Evolutionary conservation across 441 rosid species (phyloP), one percentile per base, ranked within the genome.

Genomic region (Biscutella laevigata): DNA sequence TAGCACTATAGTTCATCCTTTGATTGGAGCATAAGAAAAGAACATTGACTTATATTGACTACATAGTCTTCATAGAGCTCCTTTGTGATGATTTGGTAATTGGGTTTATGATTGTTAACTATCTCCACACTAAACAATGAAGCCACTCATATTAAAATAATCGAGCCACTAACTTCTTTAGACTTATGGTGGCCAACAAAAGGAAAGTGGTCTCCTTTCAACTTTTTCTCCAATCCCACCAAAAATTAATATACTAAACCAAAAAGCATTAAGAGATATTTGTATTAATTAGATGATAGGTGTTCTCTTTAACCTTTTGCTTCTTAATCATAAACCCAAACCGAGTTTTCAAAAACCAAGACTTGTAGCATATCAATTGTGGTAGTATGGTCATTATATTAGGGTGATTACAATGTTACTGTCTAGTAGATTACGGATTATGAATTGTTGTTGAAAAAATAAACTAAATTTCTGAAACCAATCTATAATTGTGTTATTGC

Each of bases 161-260:
- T 58, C 36, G 71, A 60, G 67, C 84, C 83, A 78, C 92, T 80
- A 77, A 75, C 76, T 59, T 71, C 62, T 32, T 65, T 66, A 68
- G 91, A 81, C 81, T 74, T 66, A 77, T 77, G 72, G 88, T 82
- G 73, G 33, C 83, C 76, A 81, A 83, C 95, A 83, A 81, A 20
- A 66, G 78, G 70, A 86, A 82, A 78, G 92, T 73, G 82, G 81
- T 67, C 74, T 74, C 57, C 73, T 77, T 61, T 74, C 71, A 66
- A 76, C 83, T 75, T 86, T 80, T 68, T 55, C 32, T 22, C 57
- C 49, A 72, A 54, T 64, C 59, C 58, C 64, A 58, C 52, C 58
- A 57, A 43, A 29, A 41, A 64, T 26, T 50, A 51, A 9, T 51
- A 36, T 50, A 22, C 5, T 12, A 28, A 52, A 14, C 33, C 55